Evolutionary conservation across 1,284 basidiomycete genomes (phyloP).

Genomic region (Vanrija pseudolonga): DNA sequence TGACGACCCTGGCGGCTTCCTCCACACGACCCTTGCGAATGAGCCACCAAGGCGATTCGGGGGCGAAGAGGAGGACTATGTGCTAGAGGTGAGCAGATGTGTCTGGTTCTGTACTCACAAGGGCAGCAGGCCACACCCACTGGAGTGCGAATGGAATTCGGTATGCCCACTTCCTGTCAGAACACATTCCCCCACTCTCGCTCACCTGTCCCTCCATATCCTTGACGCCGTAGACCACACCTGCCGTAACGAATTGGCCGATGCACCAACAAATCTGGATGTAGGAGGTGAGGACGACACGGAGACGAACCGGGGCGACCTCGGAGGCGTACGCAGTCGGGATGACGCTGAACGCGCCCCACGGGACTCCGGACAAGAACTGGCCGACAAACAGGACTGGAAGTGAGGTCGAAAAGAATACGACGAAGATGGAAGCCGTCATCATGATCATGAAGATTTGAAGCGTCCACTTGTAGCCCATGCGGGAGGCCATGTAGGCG

Average conservation of each 20-base stretch:
- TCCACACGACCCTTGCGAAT: constrained; percentile 47
- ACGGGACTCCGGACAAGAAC: constrained; percentile 28
- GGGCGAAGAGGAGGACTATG: constrained; percentile 6
- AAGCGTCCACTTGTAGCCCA: constrained; percentile 34
- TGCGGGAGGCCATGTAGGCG: constrained; percentile 37
- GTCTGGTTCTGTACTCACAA: no score
- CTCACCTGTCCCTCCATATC: no score
- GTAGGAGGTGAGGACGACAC: constrained; percentile 28
- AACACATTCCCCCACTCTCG: no score
- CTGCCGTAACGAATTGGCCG: no score
- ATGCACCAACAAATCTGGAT: neutral
- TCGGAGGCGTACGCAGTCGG: constrained; percentile 31
- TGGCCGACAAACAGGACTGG: constrained; percentile 16
- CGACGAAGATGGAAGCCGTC: constrained; percentile 24
- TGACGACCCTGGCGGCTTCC: constrained; percentile 39
- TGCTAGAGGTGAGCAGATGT: no score
- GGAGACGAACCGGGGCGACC: constrained; percentile 31
- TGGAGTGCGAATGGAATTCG: no score
- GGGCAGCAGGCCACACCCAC: constrained; percentile 11
- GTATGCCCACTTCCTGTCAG: no score
- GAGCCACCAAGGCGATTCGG: constrained; percentile 9
- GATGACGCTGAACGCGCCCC: constrained; percentile 33
- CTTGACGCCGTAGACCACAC: constrained; percentile 32
- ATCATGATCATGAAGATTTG: constrained; percentile 20
- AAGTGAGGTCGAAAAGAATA: constrained; percentile 24